Base-by-base conservation (phyloP, 345 rosid species). In the Dipteronia dyeriana region DNA sequence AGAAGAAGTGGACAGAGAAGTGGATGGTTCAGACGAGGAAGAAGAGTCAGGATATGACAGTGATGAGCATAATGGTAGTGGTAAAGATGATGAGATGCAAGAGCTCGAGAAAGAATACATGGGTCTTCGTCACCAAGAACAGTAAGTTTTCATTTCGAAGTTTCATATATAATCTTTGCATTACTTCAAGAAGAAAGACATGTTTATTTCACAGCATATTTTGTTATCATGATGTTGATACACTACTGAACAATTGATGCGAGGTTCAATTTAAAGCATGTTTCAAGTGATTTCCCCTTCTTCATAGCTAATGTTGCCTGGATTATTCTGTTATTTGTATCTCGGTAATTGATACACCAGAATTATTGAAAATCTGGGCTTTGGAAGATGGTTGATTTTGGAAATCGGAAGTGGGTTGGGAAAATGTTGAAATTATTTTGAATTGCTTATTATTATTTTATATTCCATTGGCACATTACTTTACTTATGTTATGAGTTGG, bases 101-200 rank as follows among this genome's bases (percentile, higher is more conserved):
- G 93, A 92, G 76, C 98, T 93, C 66, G 94, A 91, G 81, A 95
- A 91, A 82, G 98, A 91, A 83, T 90, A 87, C 60, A 81, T 64
- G 81, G 87, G 86, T 77, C 90, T 91, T 85, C 90, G 72, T 70
- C 84, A 89, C 73, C 90, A 90, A 66, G 94, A 95, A 75, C 89
- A 84, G 98, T 93, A 84, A 90, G 90, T 25, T 67, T 78, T 75
- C 66, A 64, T 45, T 60, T 45, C 3, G 1, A 43, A 11, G 9
- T 22, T 69, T 56, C 23, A 73, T 20, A 8, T 22, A 11, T 60
- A 29, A 34, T 14, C 66, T 6, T 12, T 31, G 3, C 16, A n/a
- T 43, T 70, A 6, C 7, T 39, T 57, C 66, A 16, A 7, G 7
- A 56, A 20, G 34, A 38, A 57, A 72, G 3, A 7, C 20, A 57